A percentile compares a stretch with the other conserved stretches of the same genome.
Evolutionary conservation across 768 basidiomycete species (phyloP).

Genomic region (Tylopilus cervinicoccineus): DNA sequence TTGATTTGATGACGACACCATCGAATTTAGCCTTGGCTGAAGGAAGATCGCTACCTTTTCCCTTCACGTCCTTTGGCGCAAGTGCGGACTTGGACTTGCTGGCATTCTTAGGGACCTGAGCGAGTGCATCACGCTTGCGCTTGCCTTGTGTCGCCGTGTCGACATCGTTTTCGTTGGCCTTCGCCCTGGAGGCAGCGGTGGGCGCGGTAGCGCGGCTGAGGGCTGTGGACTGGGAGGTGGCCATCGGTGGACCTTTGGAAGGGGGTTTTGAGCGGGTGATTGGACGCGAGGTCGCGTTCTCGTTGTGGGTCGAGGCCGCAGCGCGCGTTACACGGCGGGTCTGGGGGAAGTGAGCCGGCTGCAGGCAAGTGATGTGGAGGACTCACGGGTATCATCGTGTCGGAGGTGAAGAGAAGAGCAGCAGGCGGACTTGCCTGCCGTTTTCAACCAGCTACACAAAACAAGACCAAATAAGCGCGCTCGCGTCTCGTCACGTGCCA

Average conservation of each 20-base stretch:
- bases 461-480: conserved; percentile 36
- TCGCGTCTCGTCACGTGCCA: conserved; percentile 35
- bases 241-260: conserved; percentile 34
- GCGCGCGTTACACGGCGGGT: conserved; percentile 62
- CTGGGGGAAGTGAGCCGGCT: conserved; percentile 28
- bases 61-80: conserved; percentile 40
- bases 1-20: conserved; percentile 59
- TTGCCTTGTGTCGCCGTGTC: conserved; percentile 53
- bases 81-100: conserved; percentile 37
- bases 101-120: conserved; percentile 62
- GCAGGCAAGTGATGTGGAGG: neutral
- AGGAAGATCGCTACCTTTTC: conserved; percentile 46
- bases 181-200: conserved; percentile 36
- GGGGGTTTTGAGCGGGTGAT: conserved; percentile 59
- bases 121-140: conserved; percentile 72
- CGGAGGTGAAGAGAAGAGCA: conserved; percentile 33
- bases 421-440: conserved; percentile 21
- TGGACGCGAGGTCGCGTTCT: conserved; percentile 67
- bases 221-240: conserved; percentile 33
- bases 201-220: conserved; percentile 40
- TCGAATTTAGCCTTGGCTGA: conserved; percentile 52
- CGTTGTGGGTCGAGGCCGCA: conserved; percentile 51
- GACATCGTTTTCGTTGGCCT: conserved; percentile 37
- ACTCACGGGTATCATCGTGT: conserved; percentile 43
- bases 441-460: conserved; percentile 37